These are phyloP conservation scores for Beauveria bassiana DNA, from an alignment of 2,329 filamentous ascomycete species.

Conservation along the genomic window DNA sequence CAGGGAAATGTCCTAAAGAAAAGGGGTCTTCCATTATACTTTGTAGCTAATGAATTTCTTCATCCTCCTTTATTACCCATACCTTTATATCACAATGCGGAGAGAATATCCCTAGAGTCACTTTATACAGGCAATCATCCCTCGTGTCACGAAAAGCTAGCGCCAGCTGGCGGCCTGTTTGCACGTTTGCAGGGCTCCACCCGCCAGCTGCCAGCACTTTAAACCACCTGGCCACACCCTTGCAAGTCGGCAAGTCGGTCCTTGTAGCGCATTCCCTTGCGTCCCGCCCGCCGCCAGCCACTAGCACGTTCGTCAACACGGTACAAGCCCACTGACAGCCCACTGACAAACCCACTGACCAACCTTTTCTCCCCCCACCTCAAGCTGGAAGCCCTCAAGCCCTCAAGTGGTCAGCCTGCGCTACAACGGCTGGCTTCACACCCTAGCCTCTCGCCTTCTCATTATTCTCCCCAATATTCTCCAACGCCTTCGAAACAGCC, in stretches of 20 bases:
- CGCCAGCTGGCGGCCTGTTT: neutral
- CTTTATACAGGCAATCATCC: no score
- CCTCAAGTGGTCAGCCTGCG: neutral
- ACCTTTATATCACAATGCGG: no score
- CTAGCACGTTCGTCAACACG: neutral
- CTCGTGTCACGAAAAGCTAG: neutral
- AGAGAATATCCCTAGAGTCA: no score
- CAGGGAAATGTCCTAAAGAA: no score
- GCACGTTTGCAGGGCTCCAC: neutral
- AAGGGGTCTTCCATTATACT: no score
- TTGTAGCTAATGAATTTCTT: no score
- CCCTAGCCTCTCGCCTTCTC: neutral
- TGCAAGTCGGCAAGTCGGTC: no score
- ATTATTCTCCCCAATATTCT: constrained; percentile 1
- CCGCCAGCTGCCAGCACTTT: constrained; percentile 6
- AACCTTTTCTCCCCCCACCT: no score
- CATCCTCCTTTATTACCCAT: no score
- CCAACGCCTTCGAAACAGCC: constrained; percentile 2
- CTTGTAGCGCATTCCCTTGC: constrained; percentile 1
- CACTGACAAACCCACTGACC: neutral
- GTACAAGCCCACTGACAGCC: neutral
- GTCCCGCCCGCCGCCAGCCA: neutral
- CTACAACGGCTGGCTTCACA: constrained; percentile 8
- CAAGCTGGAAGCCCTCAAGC: no score
- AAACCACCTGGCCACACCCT: neutral